Base-by-base conservation (phyloP, 1,284 basidiomycete genomes). In the Trametes pubescens region DNA sequence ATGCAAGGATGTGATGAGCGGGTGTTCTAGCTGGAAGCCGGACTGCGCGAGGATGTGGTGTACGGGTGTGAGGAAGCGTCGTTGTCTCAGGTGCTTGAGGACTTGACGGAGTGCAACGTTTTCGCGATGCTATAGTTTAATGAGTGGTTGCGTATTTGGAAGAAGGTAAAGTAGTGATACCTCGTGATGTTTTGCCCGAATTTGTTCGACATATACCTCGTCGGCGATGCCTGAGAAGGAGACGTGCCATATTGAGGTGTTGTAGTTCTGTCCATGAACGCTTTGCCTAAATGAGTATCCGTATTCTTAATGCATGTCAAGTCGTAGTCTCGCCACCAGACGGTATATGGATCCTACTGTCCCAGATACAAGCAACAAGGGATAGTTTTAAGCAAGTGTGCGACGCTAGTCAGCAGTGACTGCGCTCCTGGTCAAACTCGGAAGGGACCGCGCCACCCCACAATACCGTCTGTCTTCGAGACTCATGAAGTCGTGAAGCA, bases 61-160 rank as follows among this genome's bases (percentile, higher is more conserved):
- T 72, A 86, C 93, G 1, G 92, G 86, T 0, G 87, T 82, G 44
- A 93, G 79, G 57, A 93, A 84, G 18, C 91, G 87, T 37, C 90
- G 84, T 74, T 91, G 87, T 51, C 93, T 87, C 40, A 95, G 85
- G 71, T 94, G 89, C 70, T 94, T 94, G 60, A 94, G 82, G 29
- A 93, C 83, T 69, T 91, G 87, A 37, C 87, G 84, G 55, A 93
- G 79, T 16, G 87, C 82, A 14, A 82, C 77, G 3, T 80, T 82
- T 80, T 94, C 91, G 66, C 85, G 84, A 71, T 88, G 84, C 91
- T 93, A 66, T 57, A 54, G 59, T 51, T 61, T 53, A 26, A 29
- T 61, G 46, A 66, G 69, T 21, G 48, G 62, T 35, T 24, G 11
- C 32, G 35, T 16, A 43, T 7, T n/a, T 3, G 22, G 14, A 14